Conservation (phyloP, 306 rosid genomes). For the Cucumis hystrix region DNA sequence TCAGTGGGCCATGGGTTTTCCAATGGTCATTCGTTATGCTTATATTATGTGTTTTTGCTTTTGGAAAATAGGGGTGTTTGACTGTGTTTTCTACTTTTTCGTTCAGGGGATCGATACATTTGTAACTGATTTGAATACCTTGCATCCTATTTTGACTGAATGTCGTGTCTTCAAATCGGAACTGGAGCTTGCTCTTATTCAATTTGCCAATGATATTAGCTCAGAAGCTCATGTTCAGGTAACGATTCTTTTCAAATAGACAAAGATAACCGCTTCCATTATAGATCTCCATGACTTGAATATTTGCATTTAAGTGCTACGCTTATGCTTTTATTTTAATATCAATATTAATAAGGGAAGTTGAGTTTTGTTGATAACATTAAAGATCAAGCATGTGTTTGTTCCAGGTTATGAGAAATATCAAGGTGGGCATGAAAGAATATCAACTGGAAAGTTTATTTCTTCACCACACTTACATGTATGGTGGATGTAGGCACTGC, state of each 20-base stretch:
- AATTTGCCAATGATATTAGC: constrained; percentile 84
- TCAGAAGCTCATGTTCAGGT: constrained; percentile 93
- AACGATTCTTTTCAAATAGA: constrained; percentile 2
- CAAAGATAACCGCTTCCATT: background rate
- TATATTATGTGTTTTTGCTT: background rate
- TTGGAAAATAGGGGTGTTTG: background rate
- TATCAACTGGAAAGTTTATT: constrained; percentile 86
- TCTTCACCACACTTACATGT: constrained; percentile 94
- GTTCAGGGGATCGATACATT: constrained; percentile 54
- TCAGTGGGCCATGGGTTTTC: background rate
- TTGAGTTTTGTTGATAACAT: background rate
- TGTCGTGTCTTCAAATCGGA: constrained; percentile 81
- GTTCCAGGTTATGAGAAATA: constrained; percentile 67
- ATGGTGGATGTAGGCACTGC: constrained; percentile 96
- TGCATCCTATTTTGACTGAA: constrained; percentile 85
- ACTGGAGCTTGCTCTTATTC: constrained; percentile 71
- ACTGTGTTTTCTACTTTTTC: background rate
- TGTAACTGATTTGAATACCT: constrained; percentile 46
- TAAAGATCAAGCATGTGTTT: background rate
- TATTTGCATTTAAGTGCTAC: background rate
- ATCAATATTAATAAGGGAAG: background rate
- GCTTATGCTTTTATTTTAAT: background rate
- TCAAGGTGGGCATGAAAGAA: constrained; percentile 74
- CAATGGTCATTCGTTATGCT: background rate
- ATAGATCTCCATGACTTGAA: background rate